Base-by-base conservation (phyloP, 371 early-diverging fungal species). In the Dinochytrium kinnereticum region DNA sequence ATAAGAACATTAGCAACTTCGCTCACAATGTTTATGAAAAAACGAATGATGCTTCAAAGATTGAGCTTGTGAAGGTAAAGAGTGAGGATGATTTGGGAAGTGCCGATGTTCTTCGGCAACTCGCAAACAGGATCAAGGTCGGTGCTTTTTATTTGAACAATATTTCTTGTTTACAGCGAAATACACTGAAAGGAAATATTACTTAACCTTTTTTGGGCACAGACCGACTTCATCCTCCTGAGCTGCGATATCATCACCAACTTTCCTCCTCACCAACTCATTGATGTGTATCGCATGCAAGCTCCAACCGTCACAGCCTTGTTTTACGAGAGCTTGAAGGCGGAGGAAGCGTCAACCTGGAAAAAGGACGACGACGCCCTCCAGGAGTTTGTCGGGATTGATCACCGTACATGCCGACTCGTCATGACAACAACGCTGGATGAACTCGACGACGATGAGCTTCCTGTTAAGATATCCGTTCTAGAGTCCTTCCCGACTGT, bases 201-300 rank as follows among this genome's bases (percentile, higher is more conserved):
- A n/a, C n/a, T n/a, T n/a, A n/a, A n/a, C n/a, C n/a, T n/a, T n/a
- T n/a, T n/a, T n/a, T n/a, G n/a, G n/a, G n/a, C n/a, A 21, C 71
- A 95, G 93, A 86, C 87, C 51, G 96, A 96, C 80, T 94, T 97
- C 65, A 89, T 98, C 57, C 94, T 97, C 13, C 81, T 97, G 44
- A 89, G 92, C 53, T 95, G 95, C 81, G 98, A 98, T 84, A 80
- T 93, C 61, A 85, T 95, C 59, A 92, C 94, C 3, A 92, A 93
- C 38, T 83, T 94, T 30, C 88, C 93, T 5, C 92, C 95, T 30
- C 90, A 91, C 72, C 90, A 90, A 38, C 81, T 98, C 44, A 77
- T 97, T 68, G 95, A 97, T 78, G 81, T 87, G 59, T 92, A 92
- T 75, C 92, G 96, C 40, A 81, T 91, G 2, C 83, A 87, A 50